A percentile compares a stretch with the other conserved stretches of the same genome.
phyloP scores from a whole-genome alignment of 2,329 filamentous ascomycete species.

The Cryphonectria nitschkei region DNA sequence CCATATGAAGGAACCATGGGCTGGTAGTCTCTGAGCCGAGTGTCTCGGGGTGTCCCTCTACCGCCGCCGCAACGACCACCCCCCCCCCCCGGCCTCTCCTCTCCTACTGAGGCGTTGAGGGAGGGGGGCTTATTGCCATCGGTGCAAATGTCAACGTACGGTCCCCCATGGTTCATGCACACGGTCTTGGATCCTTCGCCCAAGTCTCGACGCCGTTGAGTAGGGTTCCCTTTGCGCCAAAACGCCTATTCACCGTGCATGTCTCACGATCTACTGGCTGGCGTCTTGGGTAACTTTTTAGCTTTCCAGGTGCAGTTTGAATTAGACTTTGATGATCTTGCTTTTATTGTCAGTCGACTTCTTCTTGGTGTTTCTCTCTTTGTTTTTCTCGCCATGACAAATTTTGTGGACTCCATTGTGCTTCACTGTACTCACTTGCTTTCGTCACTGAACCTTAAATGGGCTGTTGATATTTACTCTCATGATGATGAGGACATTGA shows the following conservation, averaged over 20 bases:
- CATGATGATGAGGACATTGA: no score
- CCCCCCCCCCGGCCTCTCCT: no score
- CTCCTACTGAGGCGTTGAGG: background rate
- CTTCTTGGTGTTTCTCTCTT: background rate
- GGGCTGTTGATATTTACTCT: background rate
- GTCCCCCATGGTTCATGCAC: background rate
- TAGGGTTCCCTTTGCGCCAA: background rate
- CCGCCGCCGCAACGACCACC: no score
- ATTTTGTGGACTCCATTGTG: background rate
- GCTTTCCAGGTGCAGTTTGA: no score
- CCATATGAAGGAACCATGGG: background rate
- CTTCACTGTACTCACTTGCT: background rate
- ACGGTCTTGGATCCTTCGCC: background rate
- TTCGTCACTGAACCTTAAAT: background rate
- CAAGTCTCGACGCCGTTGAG: background rate
- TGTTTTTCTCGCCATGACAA: background rate
- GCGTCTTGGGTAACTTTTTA: background rate
- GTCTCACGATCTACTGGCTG: background rate
- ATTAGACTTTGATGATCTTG: background rate
- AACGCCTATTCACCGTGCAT: background rate
- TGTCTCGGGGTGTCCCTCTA: background rate
- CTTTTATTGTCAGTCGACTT: background rate
- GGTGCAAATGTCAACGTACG: background rate
- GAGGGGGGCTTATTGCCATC: background rate
- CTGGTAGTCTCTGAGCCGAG: background rate